Evolutionary conservation across 352 stramenopile genomes (phyloP).

Genomic region (Globisporangium irregulare): DNA sequence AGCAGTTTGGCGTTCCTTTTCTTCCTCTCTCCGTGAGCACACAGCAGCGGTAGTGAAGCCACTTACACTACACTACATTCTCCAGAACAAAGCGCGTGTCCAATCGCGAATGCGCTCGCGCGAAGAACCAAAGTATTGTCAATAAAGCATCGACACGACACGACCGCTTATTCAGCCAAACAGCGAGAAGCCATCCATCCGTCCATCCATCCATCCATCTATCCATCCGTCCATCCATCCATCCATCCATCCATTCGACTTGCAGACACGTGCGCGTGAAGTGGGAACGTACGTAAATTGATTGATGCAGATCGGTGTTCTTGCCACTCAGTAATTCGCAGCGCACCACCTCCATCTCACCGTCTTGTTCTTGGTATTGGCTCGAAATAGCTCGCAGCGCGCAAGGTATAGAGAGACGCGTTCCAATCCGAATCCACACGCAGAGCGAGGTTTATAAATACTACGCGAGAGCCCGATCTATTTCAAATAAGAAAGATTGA

Average conservation of each 20-base stretch:
- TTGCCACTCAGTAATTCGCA: background rate
- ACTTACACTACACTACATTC: too few relatives aligned
- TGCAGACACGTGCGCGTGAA: background rate
- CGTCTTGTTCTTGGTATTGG: background rate
- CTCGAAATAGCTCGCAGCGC: background rate
- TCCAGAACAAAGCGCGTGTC: background rate
- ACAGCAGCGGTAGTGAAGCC: background rate
- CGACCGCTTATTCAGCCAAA: background rate
- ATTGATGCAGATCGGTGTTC: background rate
- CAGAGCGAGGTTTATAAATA: background rate
- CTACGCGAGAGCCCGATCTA: background rate
- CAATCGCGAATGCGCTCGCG: background rate
- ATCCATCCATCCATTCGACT: background rate
- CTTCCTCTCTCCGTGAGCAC: background rate
- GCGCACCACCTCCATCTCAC: background rate
- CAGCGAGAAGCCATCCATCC: background rate
- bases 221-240: too few relatives aligned
- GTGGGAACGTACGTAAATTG: background rate
- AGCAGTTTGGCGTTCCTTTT: background rate
- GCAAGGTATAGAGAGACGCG: background rate
- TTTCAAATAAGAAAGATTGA: constrained; percentile 1
- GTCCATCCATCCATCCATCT: background rate
- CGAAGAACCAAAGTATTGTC: background rate
- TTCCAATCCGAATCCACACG: background rate
- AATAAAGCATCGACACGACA: background rate